These are phyloP conservation scores for Pleurostoma richardsiae DNA, from an alignment of 2,329 filamentous ascomycete species.

Conservation along the genomic window DNA sequence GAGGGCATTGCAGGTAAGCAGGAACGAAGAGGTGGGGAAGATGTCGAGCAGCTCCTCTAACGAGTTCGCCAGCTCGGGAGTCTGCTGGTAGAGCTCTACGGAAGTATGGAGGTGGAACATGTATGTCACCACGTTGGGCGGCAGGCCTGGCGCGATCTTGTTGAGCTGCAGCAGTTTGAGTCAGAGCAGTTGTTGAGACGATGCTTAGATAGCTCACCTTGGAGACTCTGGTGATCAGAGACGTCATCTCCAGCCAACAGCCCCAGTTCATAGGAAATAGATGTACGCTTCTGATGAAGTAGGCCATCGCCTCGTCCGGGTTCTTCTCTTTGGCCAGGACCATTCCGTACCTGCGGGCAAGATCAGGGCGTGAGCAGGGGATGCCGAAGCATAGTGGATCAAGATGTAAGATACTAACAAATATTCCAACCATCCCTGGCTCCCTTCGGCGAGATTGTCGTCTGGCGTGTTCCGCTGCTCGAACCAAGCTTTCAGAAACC, in stretches of 20 bases:
- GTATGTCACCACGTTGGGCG: conserved; percentile 86
- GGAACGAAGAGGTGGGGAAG: conserved; percentile 83
- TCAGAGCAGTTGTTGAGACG: not conserved
- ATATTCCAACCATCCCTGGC: conserved; percentile 93
- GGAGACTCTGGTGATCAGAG: conserved; percentile 72
- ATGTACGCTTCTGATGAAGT: conserved; percentile 83
- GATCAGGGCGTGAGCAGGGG: not conserved
- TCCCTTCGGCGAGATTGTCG: conserved; percentile 49
- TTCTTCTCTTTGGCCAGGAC: conserved; percentile 88
- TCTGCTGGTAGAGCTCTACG: conserved; percentile 86
- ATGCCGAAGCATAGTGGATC: not conserved
- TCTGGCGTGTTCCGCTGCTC: conserved; percentile 55
- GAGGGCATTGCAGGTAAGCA: conserved; percentile 84
- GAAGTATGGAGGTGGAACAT: conserved; percentile 91
- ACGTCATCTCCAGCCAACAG: conserved; percentile 89
- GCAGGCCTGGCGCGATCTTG: conserved; percentile 65
- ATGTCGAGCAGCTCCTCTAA: conserved; percentile 75
- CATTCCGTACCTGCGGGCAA: conserved; percentile 65
- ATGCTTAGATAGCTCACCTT: conserved; percentile 54
- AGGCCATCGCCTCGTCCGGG: conserved; percentile 76
- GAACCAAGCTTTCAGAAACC: conserved; percentile 79
- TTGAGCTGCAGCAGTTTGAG: conserved; percentile 52
- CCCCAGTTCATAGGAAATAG: conserved; percentile 95
- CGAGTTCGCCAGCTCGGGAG: conserved; percentile 66
- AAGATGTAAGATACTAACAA: conserved; percentile 31